Evolutionary conservation across 257 asterid genomes (phyloP).

Genomic region (Solanum rostratum): DNA sequence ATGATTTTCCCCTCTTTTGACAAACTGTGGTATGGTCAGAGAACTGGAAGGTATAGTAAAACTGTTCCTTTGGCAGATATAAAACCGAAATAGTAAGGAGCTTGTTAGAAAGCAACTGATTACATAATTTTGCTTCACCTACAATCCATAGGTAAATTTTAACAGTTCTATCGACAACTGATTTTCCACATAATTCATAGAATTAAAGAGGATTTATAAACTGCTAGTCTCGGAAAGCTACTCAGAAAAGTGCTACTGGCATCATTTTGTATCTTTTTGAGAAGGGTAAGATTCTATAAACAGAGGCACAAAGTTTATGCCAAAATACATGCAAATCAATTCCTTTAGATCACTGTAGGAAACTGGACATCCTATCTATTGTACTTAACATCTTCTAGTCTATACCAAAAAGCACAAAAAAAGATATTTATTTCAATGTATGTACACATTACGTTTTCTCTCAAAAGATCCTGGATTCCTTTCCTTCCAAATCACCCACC

Average conservation of each 20-base stretch:
- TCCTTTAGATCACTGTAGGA: slow-evolving; percentile 5
- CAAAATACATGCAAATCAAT: neutral
- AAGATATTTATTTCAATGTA: neutral
- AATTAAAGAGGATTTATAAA: neutral
- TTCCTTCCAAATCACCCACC: neutral
- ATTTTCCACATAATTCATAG: neutral
- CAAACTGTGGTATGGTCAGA: neutral
- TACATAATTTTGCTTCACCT: neutral
- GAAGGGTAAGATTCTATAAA: neutral
- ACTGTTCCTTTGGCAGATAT: neutral
- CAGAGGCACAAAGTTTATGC: neutral
- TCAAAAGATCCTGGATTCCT: neutral
- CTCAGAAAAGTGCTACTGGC: neutral
- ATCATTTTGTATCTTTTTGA: neutral
- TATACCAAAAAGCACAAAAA: neutral
- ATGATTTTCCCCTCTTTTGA: neutral
- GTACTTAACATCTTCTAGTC: neutral
- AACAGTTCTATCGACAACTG: neutral
- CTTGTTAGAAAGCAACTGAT: neutral
- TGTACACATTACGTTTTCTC: neutral
- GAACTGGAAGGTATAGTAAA: neutral
- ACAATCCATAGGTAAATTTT: neutral
- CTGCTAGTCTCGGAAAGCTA: neutral
- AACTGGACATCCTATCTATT: neutral
- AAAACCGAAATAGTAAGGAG: neutral